Base-by-base conservation (phyloP, 2,329 filamentous ascomycete genomes). In the Colletotrichum sp. region DNA sequence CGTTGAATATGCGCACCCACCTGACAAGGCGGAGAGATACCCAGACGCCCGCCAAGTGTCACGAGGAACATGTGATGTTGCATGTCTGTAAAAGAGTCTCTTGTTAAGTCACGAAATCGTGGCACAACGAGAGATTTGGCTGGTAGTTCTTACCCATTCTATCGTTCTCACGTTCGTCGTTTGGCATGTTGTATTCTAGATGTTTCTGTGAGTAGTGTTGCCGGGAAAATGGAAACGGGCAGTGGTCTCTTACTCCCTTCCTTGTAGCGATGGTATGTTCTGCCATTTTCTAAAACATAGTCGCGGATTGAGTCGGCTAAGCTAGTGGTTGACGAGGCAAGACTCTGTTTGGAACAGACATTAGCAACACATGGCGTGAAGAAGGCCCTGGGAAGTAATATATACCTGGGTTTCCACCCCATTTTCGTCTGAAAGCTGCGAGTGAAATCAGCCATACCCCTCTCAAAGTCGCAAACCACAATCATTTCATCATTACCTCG, bases 1-100 rank as follows among this genome's bases (percentile, higher is more conserved):
- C 43, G n/a, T 24, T 52, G n/a, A 13, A 52, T 1, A 3, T 52
- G n/a, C 0, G 43, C 43, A 0, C n/a, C 43, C 2, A 6, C 10
- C 1, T 52, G 12, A 52, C 43, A 21, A 52, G 43, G 43, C n/a
- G 43, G 43, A 21, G 43, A 52, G 0, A 52, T 52, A 24, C 43
- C 43, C n/a, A 52, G 12, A 13, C 43, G 43, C 43, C 43, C 43
- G 12, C 43, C n/a, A 1, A 52, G 43, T 7, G 43, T 52, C 43
- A 52, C 13, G 43, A 52, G 43, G 43, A 52, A 52, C n/a, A 52
- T 52, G 12, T 52, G n/a, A 52, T 52, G 43, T 21, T 52, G n/a
- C 43, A 52, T 52, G 43, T 52, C 10, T 52, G n/a, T 21, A 13
- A 4, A 4, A 24, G 6, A 21, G 3, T 0, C 3, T 52, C n/a